Percentiles rank a stretch among this genome's conserved stretches.
Conservation (phyloP, 2,329 filamentous ascomycete species). For the Dothideomycetes sp. region DNA sequence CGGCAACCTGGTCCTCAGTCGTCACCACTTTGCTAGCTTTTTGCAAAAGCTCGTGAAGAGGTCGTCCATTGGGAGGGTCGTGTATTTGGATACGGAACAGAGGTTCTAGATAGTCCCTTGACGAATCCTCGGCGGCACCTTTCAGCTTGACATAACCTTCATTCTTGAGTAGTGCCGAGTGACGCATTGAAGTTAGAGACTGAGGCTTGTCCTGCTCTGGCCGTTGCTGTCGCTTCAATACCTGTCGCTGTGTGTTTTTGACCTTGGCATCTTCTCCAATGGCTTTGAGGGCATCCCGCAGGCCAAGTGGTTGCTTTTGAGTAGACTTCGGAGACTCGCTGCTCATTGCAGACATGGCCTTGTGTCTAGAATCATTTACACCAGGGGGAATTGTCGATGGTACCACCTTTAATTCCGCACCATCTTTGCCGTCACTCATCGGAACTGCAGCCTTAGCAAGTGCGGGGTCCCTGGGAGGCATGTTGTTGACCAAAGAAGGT, state of each 20-base stretch:
- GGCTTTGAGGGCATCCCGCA: background rate
- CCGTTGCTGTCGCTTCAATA: background rate
- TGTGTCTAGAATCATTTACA: slow-evolving; percentile 61
- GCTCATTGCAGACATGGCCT: slow-evolving; percentile 64
- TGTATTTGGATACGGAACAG: slow-evolving; percentile 51
- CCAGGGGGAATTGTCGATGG: no score
- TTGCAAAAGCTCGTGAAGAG: slow-evolving; percentile 62
- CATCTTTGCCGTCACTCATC: slow-evolving; percentile 58
- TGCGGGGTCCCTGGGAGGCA: slow-evolving; percentile 3
- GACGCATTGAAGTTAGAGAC: slow-evolving; percentile 1
- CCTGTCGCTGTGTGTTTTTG: background rate
- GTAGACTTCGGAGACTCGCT: slow-evolving; percentile 42
- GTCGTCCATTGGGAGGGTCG: slow-evolving; percentile 45
- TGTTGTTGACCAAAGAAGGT: slow-evolving; percentile 4
- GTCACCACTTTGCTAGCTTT: slow-evolving; percentile 84
- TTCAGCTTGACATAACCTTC: slow-evolving; percentile 36
- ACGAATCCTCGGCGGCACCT: slow-evolving; percentile 38
- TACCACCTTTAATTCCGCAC: no score
- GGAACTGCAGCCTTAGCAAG: background rate
- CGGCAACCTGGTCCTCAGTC: slow-evolving; percentile 73
- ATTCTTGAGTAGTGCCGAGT: slow-evolving; percentile 4
- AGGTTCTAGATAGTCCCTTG: slow-evolving; percentile 53
- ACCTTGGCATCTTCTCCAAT: slow-evolving; percentile 1
- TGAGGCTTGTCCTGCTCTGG: background rate
- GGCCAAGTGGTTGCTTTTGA: no score